Conservation (phyloP, 2,329 filamentous ascomycete genomes). For the Chrysoporthe deuterocubensis region DNA sequence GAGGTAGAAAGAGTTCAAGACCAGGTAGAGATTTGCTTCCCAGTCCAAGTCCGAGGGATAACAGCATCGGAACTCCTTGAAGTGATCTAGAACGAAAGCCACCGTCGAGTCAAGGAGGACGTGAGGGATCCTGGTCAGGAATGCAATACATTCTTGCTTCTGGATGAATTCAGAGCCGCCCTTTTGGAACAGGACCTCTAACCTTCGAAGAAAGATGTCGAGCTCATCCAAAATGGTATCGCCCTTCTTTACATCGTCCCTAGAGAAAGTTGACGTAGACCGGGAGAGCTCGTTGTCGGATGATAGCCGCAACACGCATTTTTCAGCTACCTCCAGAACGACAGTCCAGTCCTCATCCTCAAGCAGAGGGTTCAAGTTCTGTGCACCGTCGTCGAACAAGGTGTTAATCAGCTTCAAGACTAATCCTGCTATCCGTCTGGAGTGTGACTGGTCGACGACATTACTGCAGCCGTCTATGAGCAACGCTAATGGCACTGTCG, state of each 20-base stretch:
- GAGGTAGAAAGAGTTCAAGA: conserved; percentile 67
- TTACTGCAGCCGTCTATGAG: conserved; percentile 62
- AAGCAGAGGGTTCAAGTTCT: conserved; percentile 58
- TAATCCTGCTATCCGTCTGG: conserved; percentile 47
- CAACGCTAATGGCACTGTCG: conserved; percentile 60
- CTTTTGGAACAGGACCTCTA: conserved; percentile 54
- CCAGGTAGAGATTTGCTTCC: conserved; percentile 64
- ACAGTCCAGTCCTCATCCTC: conserved; percentile 69
- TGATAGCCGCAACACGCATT: conserved; percentile 46
- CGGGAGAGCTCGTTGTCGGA: conserved; percentile 8
- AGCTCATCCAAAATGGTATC: conserved; percentile 49
- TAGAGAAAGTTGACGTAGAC: conserved; percentile 17
- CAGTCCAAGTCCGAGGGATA: conserved; percentile 72
- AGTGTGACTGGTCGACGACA: conserved; percentile 49
- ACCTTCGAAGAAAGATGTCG: conserved; percentile 47
- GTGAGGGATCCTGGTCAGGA: conserved; percentile 65
- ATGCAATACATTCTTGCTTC: conserved; percentile 67
- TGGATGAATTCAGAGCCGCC: conserved; percentile 62
- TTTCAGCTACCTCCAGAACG: conserved; percentile 62
- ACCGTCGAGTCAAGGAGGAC: conserved; percentile 68
- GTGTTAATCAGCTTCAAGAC: conserved; percentile 59
- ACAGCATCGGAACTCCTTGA: conserved; percentile 70
- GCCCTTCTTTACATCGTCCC: conserved; percentile 40
- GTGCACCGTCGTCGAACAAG: conserved; percentile 57
- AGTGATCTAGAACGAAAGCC: conserved; percentile 68